A percentile compares a stretch with the other conserved stretches of the same genome.
Evolutionary conservation across 257 asterid genomes (phyloP).

Genomic region (Nicotiana knightiana): DNA sequence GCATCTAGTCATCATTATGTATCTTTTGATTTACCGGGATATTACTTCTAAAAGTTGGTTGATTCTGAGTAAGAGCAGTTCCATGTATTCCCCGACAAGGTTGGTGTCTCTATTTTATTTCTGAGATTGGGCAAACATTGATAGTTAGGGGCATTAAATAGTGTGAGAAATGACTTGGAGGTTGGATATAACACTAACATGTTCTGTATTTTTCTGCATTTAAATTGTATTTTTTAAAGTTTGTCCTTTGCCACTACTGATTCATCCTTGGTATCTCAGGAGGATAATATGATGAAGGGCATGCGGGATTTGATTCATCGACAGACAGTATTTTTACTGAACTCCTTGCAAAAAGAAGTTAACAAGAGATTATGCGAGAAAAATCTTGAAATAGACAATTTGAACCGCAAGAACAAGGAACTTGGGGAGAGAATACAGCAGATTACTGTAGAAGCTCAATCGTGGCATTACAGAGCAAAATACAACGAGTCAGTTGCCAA

Average conservation of each 20-base stretch:
- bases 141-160: neutral
- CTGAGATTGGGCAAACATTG: neutral
- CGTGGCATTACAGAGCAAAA: conserved; percentile 72
- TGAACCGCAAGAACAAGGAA: conserved; percentile 61
- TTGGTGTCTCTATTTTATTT: neutral
- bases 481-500: conserved; percentile 57
- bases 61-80: neutral
- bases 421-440: conserved; percentile 56
- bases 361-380: conserved; percentile 46
- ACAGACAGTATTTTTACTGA: conserved; percentile 46
- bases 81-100: neutral
- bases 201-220: neutral
- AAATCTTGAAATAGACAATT: conserved; percentile 47
- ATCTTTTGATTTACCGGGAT: neutral
- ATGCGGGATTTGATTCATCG: conserved; percentile 44
- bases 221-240: neutral
- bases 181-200: neutral
- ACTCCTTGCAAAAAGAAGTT: conserved; percentile 42
- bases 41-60: neutral
- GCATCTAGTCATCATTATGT: neutral
- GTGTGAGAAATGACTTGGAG: neutral
- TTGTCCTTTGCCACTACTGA: conserved; percentile 7
- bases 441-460: conserved; percentile 57
- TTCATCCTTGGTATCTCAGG: conserved; percentile 28
- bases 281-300: conserved; percentile 50